Percentiles rank a stretch among this genome's conserved stretches.
Evolutionary conservation across 1,139 yeast genomes (phyloP).

Genomic region (Petasospora fabianii): DNA sequence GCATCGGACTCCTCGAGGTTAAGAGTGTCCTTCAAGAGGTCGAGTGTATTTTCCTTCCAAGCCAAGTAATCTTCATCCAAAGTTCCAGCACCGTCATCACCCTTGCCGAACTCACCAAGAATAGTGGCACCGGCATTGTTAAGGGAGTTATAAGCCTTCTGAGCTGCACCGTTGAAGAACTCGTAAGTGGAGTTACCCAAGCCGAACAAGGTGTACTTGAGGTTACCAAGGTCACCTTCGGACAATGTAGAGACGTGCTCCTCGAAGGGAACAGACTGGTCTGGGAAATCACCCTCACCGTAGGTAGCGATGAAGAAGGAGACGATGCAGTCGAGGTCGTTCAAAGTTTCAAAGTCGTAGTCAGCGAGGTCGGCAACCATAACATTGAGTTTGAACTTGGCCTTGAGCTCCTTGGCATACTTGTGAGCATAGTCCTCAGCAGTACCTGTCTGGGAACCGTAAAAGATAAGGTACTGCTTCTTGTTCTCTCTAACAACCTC

Average conservation of each 20-base stretch:
- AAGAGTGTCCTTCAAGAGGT: constrained; percentile 60
- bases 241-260: constrained; percentile 50
- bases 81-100: constrained; percentile 93
- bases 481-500: constrained; percentile 57
- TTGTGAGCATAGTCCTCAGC: constrained; percentile 96
- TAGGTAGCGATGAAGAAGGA: constrained; percentile 86
- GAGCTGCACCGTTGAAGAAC: constrained; percentile 81
- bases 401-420: constrained; percentile 80
- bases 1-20: constrained; percentile 74
- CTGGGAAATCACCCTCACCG: constrained; percentile 99
- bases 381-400: constrained; percentile 76
- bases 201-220: constrained; percentile 77
- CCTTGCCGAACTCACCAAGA: constrained; percentile 76
- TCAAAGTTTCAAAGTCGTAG: constrained; percentile 75
- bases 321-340: constrained; percentile 55
- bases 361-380: constrained; percentile 90
- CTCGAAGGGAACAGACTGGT: constrained; percentile 75
- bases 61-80: constrained; percentile 92
- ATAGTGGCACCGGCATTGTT: constrained; percentile 62
- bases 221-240: constrained; percentile 57
- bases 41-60: constrained; percentile 84
- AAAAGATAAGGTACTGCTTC: constrained; percentile 79
- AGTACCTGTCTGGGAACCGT: constrained; percentile 98
- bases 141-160: constrained; percentile 50
- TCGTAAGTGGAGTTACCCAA: constrained; percentile 94